Evolutionary conservation across 306 rosid genomes (phyloP).

Genomic region (Fagus sylvatica): DNA sequence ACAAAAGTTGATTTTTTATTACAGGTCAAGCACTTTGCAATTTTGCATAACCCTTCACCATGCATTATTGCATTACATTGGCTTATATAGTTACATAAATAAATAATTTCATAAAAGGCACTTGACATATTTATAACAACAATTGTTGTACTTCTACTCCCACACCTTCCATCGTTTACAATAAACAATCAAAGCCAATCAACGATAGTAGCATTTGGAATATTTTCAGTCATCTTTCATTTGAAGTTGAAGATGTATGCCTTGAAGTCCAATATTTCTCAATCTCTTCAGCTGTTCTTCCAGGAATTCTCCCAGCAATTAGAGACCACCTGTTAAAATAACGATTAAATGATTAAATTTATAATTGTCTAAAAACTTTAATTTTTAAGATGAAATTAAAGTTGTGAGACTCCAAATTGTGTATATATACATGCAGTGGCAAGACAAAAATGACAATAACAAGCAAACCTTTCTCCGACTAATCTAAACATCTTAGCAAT

Average conservation of each 20-base stretch:
- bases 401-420: too few species aligned
- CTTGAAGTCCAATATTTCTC: slow-evolving; percentile 36
- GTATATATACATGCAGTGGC: too few species aligned
- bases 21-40: neutral
- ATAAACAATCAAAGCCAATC: too few species aligned
- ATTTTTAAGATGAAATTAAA: too few species aligned
- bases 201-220: neutral
- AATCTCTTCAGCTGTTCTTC: slow-evolving; percentile 33
- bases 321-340: slow-evolving; percentile 27
- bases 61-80: neutral
- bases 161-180: too few species aligned
- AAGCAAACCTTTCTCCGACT: slow-evolving; percentile 26
- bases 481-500: slow-evolving; percentile 27
- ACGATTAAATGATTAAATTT: too few species aligned
- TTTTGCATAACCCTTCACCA: neutral
- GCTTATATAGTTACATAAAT: neutral
- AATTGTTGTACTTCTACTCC: too few species aligned
- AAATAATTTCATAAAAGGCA: neutral
- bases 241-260: neutral
- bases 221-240: neutral
- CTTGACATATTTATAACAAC: too few species aligned
- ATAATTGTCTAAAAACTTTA: too few species aligned
- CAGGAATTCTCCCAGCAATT: slow-evolving; percentile 39
- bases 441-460: too few species aligned
- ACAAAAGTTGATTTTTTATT: too few species aligned